Base-by-base conservation (phyloP, 2,329 filamentous ascomycete species). In the Phaeoacremonium minimum region DNA sequence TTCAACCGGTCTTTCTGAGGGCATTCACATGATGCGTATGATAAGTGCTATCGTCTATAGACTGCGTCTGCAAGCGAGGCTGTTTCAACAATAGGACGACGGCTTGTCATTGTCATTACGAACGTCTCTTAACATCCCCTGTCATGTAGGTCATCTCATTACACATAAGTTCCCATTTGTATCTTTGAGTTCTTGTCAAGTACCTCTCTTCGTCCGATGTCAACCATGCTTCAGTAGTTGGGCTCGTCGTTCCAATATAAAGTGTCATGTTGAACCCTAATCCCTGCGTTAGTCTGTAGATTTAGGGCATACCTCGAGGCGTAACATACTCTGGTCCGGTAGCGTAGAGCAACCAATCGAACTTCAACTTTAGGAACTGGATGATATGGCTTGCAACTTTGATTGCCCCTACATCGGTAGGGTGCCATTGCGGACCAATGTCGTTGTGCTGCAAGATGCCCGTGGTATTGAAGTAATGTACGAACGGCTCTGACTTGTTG, bases 391-490 rank as follows among this genome's bases (percentile, higher is more conserved):
- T 78, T 3, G 76, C 76, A 7, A 81, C 54, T 53, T 82, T 81
- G 48, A 80, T 63, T 36, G 78, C 71, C 1, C 77, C 75, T 7
- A 79, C 67, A 48, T 82, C 77, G 0, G 75, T 81, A 0, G 74
- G 76, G 48, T 82, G 77, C 45, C 64, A 78, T 44, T 67, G 63
- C 6, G 76, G 75, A 3, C 64, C 69, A 41, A 79, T 75, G 48
- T 80, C 76, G 44, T 80, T 80, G 47, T 81, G 74, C 45, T 80
- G 72, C 45, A 82, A 50, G 30, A 81, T 74, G 1, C 76, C 76
- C 8, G 67, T 74, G 1, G 73, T 79, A 47, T 79, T 75, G 57
- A 82, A 81, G 46, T 77, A 77, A 47, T 78, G 69, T 18, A 81
- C 72, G 36, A 77, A 80, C 0, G 66, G 64, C 38, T 66, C 48